phyloP scores from a whole-genome alignment of 2,329 filamentous ascomycete species.

The Colletotrichum paranaense region DNA sequence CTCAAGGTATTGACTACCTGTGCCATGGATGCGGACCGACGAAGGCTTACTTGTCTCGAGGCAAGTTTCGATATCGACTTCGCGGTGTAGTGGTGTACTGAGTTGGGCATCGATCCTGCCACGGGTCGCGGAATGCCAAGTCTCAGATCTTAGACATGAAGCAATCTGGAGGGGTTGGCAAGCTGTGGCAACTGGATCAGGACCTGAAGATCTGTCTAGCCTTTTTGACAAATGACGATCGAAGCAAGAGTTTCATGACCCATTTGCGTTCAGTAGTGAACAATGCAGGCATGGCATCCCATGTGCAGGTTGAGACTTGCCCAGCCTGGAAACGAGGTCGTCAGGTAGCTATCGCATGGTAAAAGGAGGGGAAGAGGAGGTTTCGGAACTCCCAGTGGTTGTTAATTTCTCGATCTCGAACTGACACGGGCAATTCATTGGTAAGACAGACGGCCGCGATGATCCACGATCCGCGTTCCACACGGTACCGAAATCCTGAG shows the following conservation, averaged over 20 bases:
- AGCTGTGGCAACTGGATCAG: not conserved
- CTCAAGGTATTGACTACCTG: too few relatives aligned
- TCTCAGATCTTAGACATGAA: constrained; percentile 10
- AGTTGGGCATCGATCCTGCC: not conserved
- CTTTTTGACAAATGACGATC: not conserved
- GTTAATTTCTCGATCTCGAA: not conserved
- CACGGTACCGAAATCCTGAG: not conserved
- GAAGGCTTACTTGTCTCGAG: not conserved
- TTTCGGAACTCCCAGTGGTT: not conserved
- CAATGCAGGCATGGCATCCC: not conserved
- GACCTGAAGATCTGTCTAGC: not conserved
- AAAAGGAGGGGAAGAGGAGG: not conserved
- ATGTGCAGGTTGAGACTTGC: too few relatives aligned
- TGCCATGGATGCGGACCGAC: not conserved
- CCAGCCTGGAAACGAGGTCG: not conserved
- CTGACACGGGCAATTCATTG: not conserved
- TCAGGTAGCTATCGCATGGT: not conserved
- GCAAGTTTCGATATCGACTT: not conserved
- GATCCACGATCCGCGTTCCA: not conserved
- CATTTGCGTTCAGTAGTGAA: not conserved
- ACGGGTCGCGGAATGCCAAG: not conserved
- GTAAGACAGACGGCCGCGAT: constrained; percentile 18
- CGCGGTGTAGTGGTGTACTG: not conserved
- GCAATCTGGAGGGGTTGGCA: not conserved
- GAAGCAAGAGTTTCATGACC: too few relatives aligned